Evolutionary conservation across 2,329 filamentous ascomycete species (phyloP), one percentile per base, ranked within the genome.

Genomic region (Xylaria arbuscula): DNA sequence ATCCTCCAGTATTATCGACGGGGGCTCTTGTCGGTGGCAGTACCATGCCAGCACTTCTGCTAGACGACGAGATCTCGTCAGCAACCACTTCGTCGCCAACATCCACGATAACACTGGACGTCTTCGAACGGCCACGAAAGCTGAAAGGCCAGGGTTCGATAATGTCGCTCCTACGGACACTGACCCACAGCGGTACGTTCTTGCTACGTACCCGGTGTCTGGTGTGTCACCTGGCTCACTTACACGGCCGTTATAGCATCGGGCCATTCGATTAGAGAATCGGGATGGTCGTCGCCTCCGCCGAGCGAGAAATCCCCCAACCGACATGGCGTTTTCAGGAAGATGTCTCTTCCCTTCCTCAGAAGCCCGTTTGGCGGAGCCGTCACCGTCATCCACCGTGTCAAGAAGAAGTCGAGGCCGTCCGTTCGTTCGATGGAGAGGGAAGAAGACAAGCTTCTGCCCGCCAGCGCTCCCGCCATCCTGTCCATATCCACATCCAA

Each of bases 381-480:
- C n/a, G 73, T 75, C 5, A 85, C 83, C 1, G 78, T 84, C 6
- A 79, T 86, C 24, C 81, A 81, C 70, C 80, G 83, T 22, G 71
- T 78, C 55, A 74, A 78, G 45, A 76, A 76, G 47, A 83, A 82
- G 65, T 75, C 74, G 42, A 78, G 82, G 42, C 78, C 76, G 13
- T 80, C 80, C 55, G 51, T 80, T 34, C 77, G 76, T 56, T 80
- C 81, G 8, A 67, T 78, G 50, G 80, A 83, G 47, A 79, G 72
- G 64, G 70, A 60, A 64, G 68, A 45, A 64, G 73, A 73, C 51
- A 69, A 78, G 60, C 50, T 70, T 15, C 61, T 70, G 48, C 76
- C 72, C 58, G 70, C 70, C 32, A 68, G 74, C 61, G 74, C 69
- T 64, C 69, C 73, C 13, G 71, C 72, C 34, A 62, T 65, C 22